Percentiles rank a stretch among this genome's conserved stretches.
These are phyloP conservation scores for Pseudogymnoascus verrucosus DNA, from an alignment of 2,329 filamentous ascomycete species.

Conservation along the genomic window DNA sequence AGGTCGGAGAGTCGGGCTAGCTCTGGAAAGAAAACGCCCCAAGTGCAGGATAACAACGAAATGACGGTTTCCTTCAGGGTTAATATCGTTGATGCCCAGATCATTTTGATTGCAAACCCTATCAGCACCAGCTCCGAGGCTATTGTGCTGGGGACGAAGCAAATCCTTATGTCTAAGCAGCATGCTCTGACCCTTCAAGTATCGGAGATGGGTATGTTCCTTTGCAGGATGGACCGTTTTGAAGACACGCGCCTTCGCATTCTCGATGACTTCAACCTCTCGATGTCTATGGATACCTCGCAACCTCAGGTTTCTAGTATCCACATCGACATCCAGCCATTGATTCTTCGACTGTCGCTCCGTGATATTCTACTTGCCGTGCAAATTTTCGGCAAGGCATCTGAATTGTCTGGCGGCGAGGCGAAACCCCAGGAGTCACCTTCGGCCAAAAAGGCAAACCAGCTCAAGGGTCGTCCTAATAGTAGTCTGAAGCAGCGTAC, in stretches of 20 bases:
- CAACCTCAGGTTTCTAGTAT: conserved; percentile 63
- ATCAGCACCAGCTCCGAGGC: conserved; percentile 85
- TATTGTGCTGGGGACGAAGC: conserved; percentile 89
- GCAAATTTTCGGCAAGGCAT: conserved; percentile 85
- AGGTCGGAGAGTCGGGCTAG: neutral
- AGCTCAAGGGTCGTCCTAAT: conserved; percentile 29
- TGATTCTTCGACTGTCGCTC: conserved; percentile 82
- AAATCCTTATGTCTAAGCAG: conserved; percentile 86
- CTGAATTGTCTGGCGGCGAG: conserved; percentile 66
- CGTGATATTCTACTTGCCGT: conserved; percentile 90
- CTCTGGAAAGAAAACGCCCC: neutral
- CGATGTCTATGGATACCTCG: conserved; percentile 74
- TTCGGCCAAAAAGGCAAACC: conserved; percentile 49
- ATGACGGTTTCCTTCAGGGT: conserved; percentile 82
- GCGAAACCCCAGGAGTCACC: conserved; percentile 40
- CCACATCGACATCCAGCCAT: conserved; percentile 78
- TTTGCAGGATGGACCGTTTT: conserved; percentile 97
- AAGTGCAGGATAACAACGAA: neutral
- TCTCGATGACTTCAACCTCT: conserved; percentile 90
- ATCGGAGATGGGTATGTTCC: conserved; percentile 92
- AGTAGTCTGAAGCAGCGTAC: conserved; percentile 45
- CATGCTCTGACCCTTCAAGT: conserved; percentile 91
- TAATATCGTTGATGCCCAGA: conserved; percentile 91
- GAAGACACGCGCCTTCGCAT: conserved; percentile 85
- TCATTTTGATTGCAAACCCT: conserved; percentile 94